Evolutionary conservation across 2,329 filamentous ascomycete genomes (phyloP).

Genomic region (Aspergillus sp.): DNA sequence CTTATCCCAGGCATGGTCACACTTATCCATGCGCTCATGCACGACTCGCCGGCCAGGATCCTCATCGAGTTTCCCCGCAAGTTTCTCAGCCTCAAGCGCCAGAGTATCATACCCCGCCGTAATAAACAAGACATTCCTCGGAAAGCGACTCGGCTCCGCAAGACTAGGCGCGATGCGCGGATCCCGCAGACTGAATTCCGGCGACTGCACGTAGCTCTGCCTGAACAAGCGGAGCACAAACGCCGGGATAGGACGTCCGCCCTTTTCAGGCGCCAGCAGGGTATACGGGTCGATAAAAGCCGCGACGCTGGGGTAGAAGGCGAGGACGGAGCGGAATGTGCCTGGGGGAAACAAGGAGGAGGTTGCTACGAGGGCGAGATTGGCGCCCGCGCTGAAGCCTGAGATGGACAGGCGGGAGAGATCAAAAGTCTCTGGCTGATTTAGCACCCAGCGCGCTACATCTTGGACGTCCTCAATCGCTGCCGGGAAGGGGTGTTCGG

Average conservation of each 20-base stretch:
- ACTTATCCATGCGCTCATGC: conserved; percentile 33
- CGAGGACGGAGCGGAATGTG: conserved; percentile 32
- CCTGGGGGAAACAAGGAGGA: conserved; percentile 27
- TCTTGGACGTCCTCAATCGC: conserved; percentile 42
- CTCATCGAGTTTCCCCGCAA: conserved; percentile 25
- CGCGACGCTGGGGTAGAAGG: conserved; percentile 29
- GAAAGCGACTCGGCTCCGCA: conserved; percentile 27
- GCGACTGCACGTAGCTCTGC: conserved; percentile 26
- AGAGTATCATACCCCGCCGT: conserved; percentile 30
- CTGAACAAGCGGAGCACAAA: conserved; percentile 28
- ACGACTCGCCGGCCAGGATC: conserved; percentile 25
- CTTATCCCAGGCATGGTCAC: conserved; percentile 39
- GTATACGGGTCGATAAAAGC: conserved; percentile 15
- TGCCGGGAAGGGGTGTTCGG: conserved; percentile 42
- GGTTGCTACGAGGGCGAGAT: conserved; percentile 36
- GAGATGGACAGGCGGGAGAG: conserved; percentile 32
- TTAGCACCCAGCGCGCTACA: conserved; percentile 34
- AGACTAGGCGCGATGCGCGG: conserved; percentile 33
- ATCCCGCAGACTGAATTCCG: conserved; percentile 24
- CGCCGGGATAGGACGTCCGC: conserved; percentile 21
- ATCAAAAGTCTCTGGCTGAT: conserved; percentile 35
- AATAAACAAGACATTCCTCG: conserved; percentile 29
- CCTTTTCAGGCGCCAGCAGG: conserved; percentile 23
- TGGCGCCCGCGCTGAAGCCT: conserved; percentile 47
- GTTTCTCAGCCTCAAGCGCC: conserved; percentile 29